A percentile compares a stretch with the other conserved stretches of the same genome.
phyloP scores from a whole-genome alignment of 106 monocot species.

The Triglochin maritima region DNA sequence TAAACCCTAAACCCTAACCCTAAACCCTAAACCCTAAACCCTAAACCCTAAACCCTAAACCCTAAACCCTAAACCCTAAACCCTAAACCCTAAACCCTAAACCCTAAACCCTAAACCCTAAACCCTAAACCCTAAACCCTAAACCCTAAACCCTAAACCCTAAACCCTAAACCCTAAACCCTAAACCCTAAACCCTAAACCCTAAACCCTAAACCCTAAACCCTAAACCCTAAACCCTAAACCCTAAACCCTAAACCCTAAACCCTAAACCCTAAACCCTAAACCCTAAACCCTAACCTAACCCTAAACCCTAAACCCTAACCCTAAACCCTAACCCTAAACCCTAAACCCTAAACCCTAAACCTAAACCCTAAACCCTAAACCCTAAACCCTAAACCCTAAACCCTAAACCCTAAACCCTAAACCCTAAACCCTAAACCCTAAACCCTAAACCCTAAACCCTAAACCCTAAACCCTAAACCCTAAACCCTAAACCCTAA shows the following conservation, averaged over 20 bases:
- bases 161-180: conserved; percentile 23
- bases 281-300: conserved; percentile 16
- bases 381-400: conserved; percentile 25
- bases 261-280: conserved; percentile 20
- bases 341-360: conserved; percentile 6
- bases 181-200: conserved; percentile 29
- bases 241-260: conserved; percentile 22
- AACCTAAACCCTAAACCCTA: conserved; percentile 23
- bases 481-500: conserved; percentile 20
- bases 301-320: conserved; percentile 20
- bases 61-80: conserved; percentile 27
- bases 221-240: conserved; percentile 21
- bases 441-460: conserved; percentile 20
- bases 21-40: conserved; percentile 22
- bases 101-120: conserved; percentile 21
- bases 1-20: conserved; percentile 24
- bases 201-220: conserved; percentile 30
- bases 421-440: conserved; percentile 24
- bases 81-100: conserved; percentile 16
- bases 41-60: conserved; percentile 13
- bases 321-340: conserved; percentile 19
- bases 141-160: conserved; percentile 7
- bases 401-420: conserved; percentile 29
- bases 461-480: conserved; percentile 14
- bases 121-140: conserved; percentile 5